These are phyloP conservation scores for Alternaria ventricosa DNA, from an alignment of 2,329 filamentous ascomycete species.

Conservation along the genomic window DNA sequence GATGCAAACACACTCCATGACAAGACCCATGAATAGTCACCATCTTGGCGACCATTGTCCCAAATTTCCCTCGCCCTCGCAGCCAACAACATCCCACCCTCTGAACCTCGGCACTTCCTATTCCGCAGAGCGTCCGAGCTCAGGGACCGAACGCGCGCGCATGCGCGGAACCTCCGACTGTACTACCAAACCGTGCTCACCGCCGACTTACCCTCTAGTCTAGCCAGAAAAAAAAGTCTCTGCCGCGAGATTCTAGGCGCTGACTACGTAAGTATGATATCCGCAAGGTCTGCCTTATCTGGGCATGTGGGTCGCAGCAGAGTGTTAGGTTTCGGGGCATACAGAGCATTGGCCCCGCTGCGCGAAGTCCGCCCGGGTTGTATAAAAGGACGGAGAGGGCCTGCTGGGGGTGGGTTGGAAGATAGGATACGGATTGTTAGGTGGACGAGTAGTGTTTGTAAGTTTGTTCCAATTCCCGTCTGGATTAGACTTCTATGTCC, in stretches of 20 bases:
- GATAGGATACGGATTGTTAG: slow-evolving; percentile 8
- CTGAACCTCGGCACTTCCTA: slow-evolving; percentile 21
- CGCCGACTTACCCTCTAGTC: slow-evolving; percentile 7
- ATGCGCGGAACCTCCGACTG: slow-evolving; percentile 7
- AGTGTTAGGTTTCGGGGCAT: not conserved
- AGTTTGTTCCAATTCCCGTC: slow-evolving; percentile 6
- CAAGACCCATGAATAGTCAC: not conserved
- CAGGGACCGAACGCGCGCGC: not conserved
- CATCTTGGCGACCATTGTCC: not conserved
- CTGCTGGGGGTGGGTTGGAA: slow-evolving; percentile 4
- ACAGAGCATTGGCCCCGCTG: slow-evolving; percentile 15
- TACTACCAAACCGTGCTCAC: slow-evolving; percentile 17
- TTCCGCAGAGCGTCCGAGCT: slow-evolving; percentile 20
- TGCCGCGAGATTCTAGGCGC: slow-evolving; percentile 17
- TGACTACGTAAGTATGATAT: slow-evolving; percentile 22
- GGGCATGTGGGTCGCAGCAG: slow-evolving; percentile 32
- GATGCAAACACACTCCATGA: not conserved
- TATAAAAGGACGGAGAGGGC: slow-evolving; percentile 20
- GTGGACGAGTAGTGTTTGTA: slow-evolving; percentile 25
- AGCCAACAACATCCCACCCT: slow-evolving; percentile 11
- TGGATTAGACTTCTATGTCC: rapidly evolving
- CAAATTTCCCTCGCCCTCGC: not conserved
- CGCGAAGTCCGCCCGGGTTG: slow-evolving; percentile 28
- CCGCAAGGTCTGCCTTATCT: slow-evolving; percentile 36
- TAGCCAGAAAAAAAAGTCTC: slow-evolving; percentile 14